Percentiles rank a stretch among this genome's conserved stretches.
These are phyloP conservation scores for Xylaria grammica DNA, from an alignment of 495 filamentous ascomycete species.

Conservation along the genomic window DNA sequence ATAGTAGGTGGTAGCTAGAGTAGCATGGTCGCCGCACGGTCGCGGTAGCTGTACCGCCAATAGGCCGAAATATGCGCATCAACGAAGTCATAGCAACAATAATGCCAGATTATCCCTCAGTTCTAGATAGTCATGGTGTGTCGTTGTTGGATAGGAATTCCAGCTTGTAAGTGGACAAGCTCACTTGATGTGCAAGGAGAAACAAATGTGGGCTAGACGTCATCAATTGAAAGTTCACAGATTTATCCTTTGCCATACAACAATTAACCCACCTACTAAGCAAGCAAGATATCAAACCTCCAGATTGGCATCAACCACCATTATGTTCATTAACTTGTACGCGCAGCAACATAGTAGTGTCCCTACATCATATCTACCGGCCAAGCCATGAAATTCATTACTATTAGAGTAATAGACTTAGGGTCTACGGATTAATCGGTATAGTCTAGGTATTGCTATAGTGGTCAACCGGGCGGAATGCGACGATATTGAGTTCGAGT, in stretches of 20 bases:
- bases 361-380: neutral
- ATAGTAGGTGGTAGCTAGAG: constrained; percentile 15
- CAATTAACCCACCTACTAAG: neutral
- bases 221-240: constrained; percentile 23
- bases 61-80: constrained; percentile 27
- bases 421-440: neutral
- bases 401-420: neutral
- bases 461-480: constrained; percentile 4
- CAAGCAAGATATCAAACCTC: neutral
- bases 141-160: neutral
- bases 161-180: neutral
- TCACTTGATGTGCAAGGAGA: constrained; percentile 15
- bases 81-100: constrained; percentile 32
- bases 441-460: neutral
- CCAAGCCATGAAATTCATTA: neutral
- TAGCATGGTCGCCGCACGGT: constrained; percentile 23
- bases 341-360: neutral
- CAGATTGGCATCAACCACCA: neutral
- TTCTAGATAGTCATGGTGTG: constrained; percentile 25
- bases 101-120: constrained; percentile 16
- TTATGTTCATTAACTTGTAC: neutral
- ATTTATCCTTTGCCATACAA: neutral
- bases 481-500: neutral
- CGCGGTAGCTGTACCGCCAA: constrained; percentile 19
- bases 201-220: constrained; percentile 32